Percentiles rank a stretch among this genome's conserved stretches.
These are phyloP conservation scores for Lipomyces yamanashiensis DNA, from an alignment of 805 yeast genomes.

Conservation along the genomic window DNA sequence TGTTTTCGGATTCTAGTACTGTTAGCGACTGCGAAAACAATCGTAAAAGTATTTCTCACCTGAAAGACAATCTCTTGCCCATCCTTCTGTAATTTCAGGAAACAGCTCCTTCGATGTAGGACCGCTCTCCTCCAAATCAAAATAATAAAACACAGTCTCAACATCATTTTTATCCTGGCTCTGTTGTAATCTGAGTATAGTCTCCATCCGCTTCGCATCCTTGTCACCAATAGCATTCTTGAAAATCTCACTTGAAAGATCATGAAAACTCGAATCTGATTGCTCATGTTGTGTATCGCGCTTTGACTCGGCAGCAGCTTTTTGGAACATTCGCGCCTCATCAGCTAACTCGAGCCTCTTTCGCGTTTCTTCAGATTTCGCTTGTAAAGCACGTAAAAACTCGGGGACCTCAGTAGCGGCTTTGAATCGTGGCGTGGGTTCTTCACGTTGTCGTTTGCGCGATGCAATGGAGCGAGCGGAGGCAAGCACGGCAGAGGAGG, in stretches of 20 bases:
- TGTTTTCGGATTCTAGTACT: not conserved
- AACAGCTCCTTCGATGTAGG: not conserved
- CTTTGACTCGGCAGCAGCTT: not conserved
- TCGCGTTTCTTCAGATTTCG: not conserved
- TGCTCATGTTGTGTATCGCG: too few relatives aligned
- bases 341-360: slow-evolving; percentile 2
- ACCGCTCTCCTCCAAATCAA: not conserved
- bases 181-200: not conserved
- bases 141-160: slow-evolving; percentile 3
- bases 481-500: too few relatives aligned
- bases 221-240: slow-evolving; percentile 5
- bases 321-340: not conserved
- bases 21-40: not conserved
- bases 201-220: slow-evolving; percentile 9
- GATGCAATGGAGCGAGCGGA: too few relatives aligned
- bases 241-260: slow-evolving; percentile 1
- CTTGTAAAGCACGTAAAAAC: not conserved
- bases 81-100: not conserved
- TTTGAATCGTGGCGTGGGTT: too few relatives aligned
- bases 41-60: not conserved
- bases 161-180: not conserved
- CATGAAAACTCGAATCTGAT: not conserved
- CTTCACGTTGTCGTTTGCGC: too few relatives aligned
- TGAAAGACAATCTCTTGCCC: not conserved
- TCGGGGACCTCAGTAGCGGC: not conserved